Percentiles rank a stretch among this genome's conserved stretches.
Evolutionary conservation across 192 early-diverging fungal genomes (phyloP).

Genomic region (Backusella sp.): DNA sequence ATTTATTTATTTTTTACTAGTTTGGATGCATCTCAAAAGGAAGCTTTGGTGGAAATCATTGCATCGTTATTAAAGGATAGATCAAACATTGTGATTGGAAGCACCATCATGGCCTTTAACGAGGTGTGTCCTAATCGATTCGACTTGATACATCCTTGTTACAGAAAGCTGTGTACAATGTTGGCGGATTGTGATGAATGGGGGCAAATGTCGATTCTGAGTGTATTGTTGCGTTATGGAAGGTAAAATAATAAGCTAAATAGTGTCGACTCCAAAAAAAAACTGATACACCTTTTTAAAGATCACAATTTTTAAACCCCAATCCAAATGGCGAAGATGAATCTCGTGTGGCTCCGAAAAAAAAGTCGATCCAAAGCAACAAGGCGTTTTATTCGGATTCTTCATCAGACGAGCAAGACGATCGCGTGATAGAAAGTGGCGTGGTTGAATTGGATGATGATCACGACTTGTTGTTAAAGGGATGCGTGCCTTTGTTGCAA

Average conservation of each 20-base stretch:
- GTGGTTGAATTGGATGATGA: slow-evolving; percentile 70
- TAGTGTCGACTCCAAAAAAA: neutral
- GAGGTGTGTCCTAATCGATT: slow-evolving; percentile 83
- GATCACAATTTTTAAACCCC: slow-evolving; percentile 59
- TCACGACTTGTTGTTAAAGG: slow-evolving; percentile 69
- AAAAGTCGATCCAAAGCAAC: slow-evolving; percentile 17
- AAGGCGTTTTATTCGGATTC: slow-evolving; percentile 42
- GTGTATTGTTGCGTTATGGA: slow-evolving; percentile 78
- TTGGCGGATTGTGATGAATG: slow-evolving; percentile 93
- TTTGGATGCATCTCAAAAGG: slow-evolving; percentile 74
- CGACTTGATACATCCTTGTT: slow-evolving; percentile 88
- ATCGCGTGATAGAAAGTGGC: slow-evolving; percentile 3
- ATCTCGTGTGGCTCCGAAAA: slow-evolving; percentile 1
- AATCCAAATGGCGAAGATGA: slow-evolving; percentile 36
- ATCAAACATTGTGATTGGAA: slow-evolving; percentile 85
- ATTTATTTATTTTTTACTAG: slow-evolving; percentile 32
- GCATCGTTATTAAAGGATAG: slow-evolving; percentile 75
- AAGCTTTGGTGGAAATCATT: slow-evolving; percentile 77
- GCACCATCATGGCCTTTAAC: slow-evolving; percentile 81
- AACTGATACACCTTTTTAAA: neutral
- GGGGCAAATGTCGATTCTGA: slow-evolving; percentile 88
- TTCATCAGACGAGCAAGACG: slow-evolving; percentile 10
- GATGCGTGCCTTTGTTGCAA: slow-evolving; percentile 71
- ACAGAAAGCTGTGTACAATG: slow-evolving; percentile 82
- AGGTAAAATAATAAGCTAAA: slow-evolving; percentile 32